Evolutionary conservation across 2,329 filamentous ascomycete species (phyloP).

Genomic region (Lasiodiplodia hormozganensis): DNA sequence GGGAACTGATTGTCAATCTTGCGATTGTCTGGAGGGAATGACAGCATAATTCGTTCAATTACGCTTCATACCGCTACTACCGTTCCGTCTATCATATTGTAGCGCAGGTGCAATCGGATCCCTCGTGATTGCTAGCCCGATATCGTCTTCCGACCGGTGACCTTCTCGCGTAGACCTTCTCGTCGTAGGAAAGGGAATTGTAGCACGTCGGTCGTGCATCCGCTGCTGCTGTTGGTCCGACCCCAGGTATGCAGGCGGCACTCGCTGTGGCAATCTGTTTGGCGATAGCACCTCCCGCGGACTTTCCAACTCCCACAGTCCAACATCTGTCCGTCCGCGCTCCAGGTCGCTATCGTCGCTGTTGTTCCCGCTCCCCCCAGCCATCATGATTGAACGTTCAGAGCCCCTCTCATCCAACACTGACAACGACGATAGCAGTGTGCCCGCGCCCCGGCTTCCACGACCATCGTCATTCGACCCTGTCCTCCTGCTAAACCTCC

Average conservation of each 20-base stretch:
- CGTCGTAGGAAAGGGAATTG: not conserved
- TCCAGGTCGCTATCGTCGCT: not conserved
- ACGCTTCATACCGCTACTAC: too few species aligned
- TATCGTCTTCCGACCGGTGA: not conserved
- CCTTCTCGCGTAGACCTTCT: not conserved
- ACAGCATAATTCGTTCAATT: not conserved
- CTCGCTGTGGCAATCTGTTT: not conserved
- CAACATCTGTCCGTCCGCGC: not conserved
- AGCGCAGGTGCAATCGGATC: not conserved
- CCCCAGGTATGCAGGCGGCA: not conserved
- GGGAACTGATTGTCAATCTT: not conserved
- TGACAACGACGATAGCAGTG: slow-evolving; percentile 4
- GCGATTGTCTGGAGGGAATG: not conserved
- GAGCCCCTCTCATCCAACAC: not conserved
- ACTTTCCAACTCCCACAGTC: not conserved
- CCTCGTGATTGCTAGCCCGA: not conserved
- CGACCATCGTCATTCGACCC: not conserved
- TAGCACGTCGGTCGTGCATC: not conserved
- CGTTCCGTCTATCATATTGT: not conserved
- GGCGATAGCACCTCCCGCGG: not conserved
- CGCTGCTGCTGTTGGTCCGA: not conserved
- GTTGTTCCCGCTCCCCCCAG: not conserved
- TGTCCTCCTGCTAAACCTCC: too few species aligned
- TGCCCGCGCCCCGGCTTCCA: not conserved
- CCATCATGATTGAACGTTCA: not conserved